Evolutionary conservation across 305 asterid genomes (phyloP).

Genomic region (Plantago rigida): DNA sequence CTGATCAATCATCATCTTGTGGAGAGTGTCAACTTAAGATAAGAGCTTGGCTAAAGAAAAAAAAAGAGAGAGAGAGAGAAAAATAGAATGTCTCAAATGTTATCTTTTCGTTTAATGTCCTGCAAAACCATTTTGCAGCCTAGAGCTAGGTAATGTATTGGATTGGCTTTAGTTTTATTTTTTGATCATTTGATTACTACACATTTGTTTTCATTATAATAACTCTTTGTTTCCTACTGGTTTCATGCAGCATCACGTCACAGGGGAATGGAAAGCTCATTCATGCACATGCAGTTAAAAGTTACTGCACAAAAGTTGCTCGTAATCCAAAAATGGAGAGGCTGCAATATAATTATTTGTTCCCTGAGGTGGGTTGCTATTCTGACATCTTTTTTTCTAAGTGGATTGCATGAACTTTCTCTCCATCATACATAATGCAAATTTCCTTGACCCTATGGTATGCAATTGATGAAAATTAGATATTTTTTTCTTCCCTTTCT

Average conservation of each 20-base stretch:
- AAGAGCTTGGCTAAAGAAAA: constrained; percentile 24
- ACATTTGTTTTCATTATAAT: constrained; percentile 7
- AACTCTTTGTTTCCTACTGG: constrained; percentile 17
- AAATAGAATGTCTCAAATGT: constrained; percentile 26
- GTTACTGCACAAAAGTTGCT: constrained; percentile 55
- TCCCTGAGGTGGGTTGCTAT: constrained; percentile 64
- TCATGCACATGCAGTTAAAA: constrained; percentile 40
- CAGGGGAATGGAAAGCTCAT: constrained; percentile 34
- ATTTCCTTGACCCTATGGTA: too few relatives aligned
- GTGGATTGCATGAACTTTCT: neutral
- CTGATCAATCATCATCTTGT: neutral
- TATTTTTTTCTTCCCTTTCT: too few relatives aligned
- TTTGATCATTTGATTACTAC: neutral
- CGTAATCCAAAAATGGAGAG: constrained; percentile 66
- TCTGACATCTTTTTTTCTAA: neutral
- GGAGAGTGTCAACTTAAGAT: constrained; percentile 19
- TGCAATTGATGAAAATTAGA: too few relatives aligned
- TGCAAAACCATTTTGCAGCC: constrained; percentile 40
- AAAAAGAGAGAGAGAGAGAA: too few relatives aligned
- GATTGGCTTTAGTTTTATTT: constrained; percentile 6
- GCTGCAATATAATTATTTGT: constrained; percentile 59
- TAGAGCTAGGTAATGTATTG: constrained; percentile 41
- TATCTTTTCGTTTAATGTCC: constrained; percentile 32
- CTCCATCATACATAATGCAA: neutral
- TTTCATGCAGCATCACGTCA: constrained; percentile 42